phyloP scores from a whole-genome alignment of 257 asterid genomes.

The Echites panduratus region DNA sequence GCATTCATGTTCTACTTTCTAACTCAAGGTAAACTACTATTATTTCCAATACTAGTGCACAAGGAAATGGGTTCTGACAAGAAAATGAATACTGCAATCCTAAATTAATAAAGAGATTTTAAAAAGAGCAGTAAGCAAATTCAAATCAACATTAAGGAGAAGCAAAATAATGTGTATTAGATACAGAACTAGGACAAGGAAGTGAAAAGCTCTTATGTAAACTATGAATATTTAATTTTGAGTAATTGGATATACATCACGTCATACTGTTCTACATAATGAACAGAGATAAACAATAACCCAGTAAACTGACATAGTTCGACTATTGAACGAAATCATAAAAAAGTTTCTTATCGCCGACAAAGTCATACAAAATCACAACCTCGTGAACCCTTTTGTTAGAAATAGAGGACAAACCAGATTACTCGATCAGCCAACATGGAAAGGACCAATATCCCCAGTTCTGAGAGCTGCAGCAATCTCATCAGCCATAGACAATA shows the following conservation, averaged over 20 bases:
- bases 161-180: neutral
- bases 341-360: neutral
- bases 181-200: neutral
- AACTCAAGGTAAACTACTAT: too few relatives aligned
- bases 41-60: too few relatives aligned
- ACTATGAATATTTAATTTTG: neutral
- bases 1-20: too few relatives aligned
- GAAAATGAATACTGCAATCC: too few relatives aligned
- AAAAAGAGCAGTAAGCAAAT: neutral
- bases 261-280: neutral
- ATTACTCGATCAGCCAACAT: constrained; percentile 44
- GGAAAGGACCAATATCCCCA: constrained; percentile 61
- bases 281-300: neutral
- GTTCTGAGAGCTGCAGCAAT: constrained; percentile 52
- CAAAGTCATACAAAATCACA: neutral
- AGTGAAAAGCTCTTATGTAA: neutral
- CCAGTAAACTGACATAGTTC: neutral
- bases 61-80: too few relatives aligned
- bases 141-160: neutral
- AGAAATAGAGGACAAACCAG: neutral
- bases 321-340: neutral
- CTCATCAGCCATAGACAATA: constrained; percentile 76
- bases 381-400: neutral
- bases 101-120: neutral
- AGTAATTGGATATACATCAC: neutral